A percentile compares a stretch with the other conserved stretches of the same genome.
Evolutionary conservation across 1,284 basidiomycete species (phyloP).

Genomic region (Leccinum solheimii): DNA sequence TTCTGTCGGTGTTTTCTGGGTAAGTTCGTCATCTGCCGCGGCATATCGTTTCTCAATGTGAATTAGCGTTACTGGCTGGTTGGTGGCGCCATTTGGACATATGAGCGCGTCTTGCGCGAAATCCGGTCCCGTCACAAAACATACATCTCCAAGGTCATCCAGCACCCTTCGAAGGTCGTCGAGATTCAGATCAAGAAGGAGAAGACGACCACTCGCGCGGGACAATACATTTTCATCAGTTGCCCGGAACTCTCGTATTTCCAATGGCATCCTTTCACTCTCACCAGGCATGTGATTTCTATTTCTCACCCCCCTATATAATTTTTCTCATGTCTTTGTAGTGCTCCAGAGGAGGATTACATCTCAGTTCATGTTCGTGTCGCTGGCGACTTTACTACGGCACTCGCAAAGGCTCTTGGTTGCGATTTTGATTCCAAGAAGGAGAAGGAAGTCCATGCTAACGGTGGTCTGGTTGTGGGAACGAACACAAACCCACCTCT

Average conservation of each 20-base stretch:
- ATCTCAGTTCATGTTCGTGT: slow-evolving; percentile 88
- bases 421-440: slow-evolving; percentile 72
- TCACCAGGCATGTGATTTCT: slow-evolving; percentile 59
- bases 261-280: slow-evolving; percentile 94
- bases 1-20: slow-evolving; percentile 91
- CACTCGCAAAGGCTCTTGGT: slow-evolving; percentile 77
- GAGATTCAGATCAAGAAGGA: slow-evolving; percentile 95
- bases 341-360: slow-evolving; percentile 89
- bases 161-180: slow-evolving; percentile 87
- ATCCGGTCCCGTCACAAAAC: slow-evolving; percentile 84
- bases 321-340: slow-evolving; percentile 28
- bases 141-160: slow-evolving; percentile 89
- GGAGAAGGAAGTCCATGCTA: slow-evolving; percentile 44
- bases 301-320: neutral
- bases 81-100: slow-evolving; percentile 82
- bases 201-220: slow-evolving; percentile 74
- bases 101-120: slow-evolving; percentile 85
- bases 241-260: slow-evolving; percentile 89
- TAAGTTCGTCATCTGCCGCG: slow-evolving; percentile 38
- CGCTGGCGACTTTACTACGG: slow-evolving; percentile 84
- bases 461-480: slow-evolving; percentile 59
- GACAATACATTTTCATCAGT: slow-evolving; percentile 86
- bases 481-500: slow-evolving; percentile 59
- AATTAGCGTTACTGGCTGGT: slow-evolving; percentile 83
- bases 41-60: slow-evolving; percentile 1